phyloP scores from a whole-genome alignment of 2,329 filamentous ascomycete species.

The Botrytis byssoidea region DNA sequence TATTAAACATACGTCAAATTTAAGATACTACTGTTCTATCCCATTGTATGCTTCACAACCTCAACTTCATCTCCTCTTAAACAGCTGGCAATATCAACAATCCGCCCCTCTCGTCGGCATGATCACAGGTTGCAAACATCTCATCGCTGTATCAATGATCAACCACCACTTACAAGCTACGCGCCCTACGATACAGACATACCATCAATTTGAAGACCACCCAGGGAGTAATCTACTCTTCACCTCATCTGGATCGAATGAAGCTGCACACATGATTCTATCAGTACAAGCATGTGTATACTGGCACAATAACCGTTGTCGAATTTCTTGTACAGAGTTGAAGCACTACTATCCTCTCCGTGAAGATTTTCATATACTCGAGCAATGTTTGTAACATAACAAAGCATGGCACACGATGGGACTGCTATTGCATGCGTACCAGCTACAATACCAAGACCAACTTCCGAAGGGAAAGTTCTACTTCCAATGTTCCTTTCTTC shows the following conservation, averaged over 20 bases:
- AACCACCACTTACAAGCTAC: constrained; percentile 45
- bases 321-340: too few relatives aligned
- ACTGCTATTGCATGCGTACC: too few relatives aligned
- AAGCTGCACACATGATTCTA: background rate
- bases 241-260: background rate
- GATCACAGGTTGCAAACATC: constrained; percentile 45
- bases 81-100: constrained; percentile 27
- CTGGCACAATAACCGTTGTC: too few relatives aligned
- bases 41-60: background rate
- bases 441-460: too few relatives aligned
- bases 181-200: constrained; percentile 41
- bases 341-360: too few relatives aligned
- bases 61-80: background rate
- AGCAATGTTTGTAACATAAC: too few relatives aligned
- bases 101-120: constrained; percentile 48
- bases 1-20: background rate
- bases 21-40: background rate
- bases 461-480: too few relatives aligned
- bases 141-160: constrained; percentile 45
- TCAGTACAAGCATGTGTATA: too few relatives aligned
- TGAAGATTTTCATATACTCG: too few relatives aligned
- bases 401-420: too few relatives aligned
- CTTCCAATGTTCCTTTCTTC: too few relatives aligned
- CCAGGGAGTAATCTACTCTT: constrained; percentile 28
- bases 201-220: constrained; percentile 33